phyloP scores from a whole-genome alignment of 129 eudicot species.

The Calendula officinalis region DNA sequence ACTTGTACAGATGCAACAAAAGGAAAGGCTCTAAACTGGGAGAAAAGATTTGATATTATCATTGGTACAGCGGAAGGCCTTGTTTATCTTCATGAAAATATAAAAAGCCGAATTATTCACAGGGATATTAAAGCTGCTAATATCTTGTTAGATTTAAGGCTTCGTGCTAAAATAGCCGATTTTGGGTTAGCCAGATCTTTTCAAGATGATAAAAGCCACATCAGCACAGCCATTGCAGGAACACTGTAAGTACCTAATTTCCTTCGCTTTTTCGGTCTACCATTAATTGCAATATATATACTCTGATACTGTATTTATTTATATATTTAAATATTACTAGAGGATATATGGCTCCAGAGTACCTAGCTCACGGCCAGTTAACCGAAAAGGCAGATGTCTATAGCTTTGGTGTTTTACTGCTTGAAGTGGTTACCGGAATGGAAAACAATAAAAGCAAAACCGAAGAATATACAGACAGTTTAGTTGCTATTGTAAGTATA shows the following conservation, averaged over 20 bases:
- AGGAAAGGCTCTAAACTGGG: conserved; percentile 75
- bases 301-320: neutral
- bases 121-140: conserved; percentile 77
- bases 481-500: conserved; percentile 51
- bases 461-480: conserved; percentile 56
- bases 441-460: conserved; percentile 54
- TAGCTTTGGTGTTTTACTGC: conserved; percentile 62
- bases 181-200: conserved; percentile 37
- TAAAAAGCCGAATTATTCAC: conserved; percentile 58
- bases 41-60: conserved; percentile 59
- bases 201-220: conserved; percentile 59
- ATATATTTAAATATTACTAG: conserved; percentile 15
- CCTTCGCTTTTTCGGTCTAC: neutral
- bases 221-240: conserved; percentile 84
- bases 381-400: conserved; percentile 61
- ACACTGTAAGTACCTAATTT: conserved; percentile 53
- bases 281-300: neutral
- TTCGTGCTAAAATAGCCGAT: conserved; percentile 83
- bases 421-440: conserved; percentile 71
- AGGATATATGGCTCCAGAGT: conserved; percentile 1
- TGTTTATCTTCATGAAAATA: conserved; percentile 83
- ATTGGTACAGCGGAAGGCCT: conserved; percentile 78
- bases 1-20: conserved; percentile 46
- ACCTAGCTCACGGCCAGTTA: no score
- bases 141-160: conserved; percentile 64